phyloP scores from a whole-genome alignment of 345 rosid species.

The Excoecaria agallocha region DNA sequence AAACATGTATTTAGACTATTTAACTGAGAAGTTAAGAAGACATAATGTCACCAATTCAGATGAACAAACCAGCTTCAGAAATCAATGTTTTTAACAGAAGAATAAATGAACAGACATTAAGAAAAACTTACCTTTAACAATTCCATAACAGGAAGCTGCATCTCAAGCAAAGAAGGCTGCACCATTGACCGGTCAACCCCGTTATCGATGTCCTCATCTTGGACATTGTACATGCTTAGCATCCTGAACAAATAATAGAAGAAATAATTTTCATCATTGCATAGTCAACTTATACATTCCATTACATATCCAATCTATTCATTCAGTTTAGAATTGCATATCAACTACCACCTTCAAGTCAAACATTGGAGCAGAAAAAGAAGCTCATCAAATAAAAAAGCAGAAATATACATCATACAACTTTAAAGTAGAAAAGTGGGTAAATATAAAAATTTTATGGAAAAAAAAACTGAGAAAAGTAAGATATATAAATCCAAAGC shows the following conservation, averaged over 20 bases:
- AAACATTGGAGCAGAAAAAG: neutral
- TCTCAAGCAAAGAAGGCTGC: conserved; percentile 59
- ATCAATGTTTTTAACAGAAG: neutral
- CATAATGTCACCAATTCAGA: neutral
- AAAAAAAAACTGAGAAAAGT: neutral
- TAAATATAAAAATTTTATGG: neutral
- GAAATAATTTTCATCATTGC: neutral
- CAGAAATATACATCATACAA: neutral
- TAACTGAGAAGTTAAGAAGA: neutral
- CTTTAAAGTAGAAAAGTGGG: neutral
- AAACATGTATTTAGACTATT: too few species aligned
- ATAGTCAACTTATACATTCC: neutral
- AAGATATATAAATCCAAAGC: neutral
- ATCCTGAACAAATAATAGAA: conserved; percentile 53
- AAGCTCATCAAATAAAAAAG: neutral
- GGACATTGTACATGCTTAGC: conserved; percentile 72
- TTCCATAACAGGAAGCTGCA: conserved; percentile 83
- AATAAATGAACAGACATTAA: neutral
- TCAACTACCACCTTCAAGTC: neutral
- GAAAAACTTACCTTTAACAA: conserved; percentile 63
- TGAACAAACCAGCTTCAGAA: neutral
- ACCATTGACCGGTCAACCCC: conserved; percentile 51
- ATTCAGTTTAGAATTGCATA: neutral
- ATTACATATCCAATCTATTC: neutral
- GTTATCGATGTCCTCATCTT: conserved; percentile 73